Evolutionary conservation across 2,329 filamentous ascomycete genomes (phyloP).

Genomic region (Pyricularia pennisetigena): DNA sequence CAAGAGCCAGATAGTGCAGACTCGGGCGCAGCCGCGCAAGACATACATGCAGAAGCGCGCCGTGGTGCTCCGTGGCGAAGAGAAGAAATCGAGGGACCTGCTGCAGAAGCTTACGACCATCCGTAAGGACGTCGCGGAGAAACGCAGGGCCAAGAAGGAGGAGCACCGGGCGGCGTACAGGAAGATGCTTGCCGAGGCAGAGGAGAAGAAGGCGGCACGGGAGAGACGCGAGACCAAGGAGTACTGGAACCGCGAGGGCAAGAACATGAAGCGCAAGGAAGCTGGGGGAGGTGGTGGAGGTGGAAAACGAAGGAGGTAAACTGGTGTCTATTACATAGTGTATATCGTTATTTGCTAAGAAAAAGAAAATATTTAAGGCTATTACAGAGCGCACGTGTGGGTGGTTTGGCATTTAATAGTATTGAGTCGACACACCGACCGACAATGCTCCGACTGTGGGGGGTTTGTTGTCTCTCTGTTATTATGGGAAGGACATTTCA

Average conservation of each 20-base stretch:
- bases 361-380: neutral
- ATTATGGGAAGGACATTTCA: too few relatives aligned
- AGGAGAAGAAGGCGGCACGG: conserved; percentile 75
- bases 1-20: conserved; percentile 80
- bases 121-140: conserved; percentile 81
- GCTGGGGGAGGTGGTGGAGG: conserved; percentile 24
- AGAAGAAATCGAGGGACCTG: conserved; percentile 78
- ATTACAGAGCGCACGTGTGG: neutral
- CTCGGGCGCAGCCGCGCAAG: conserved; percentile 66
- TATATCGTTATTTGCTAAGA: neutral
- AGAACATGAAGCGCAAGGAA: conserved; percentile 39
- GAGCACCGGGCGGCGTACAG: conserved; percentile 72
- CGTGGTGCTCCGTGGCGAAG: conserved; percentile 75
- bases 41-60: conserved; percentile 96
- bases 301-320: conserved; percentile 26
- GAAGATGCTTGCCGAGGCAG: conserved; percentile 70
- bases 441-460: too few relatives aligned
- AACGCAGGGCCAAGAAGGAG: conserved; percentile 77
- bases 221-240: conserved; percentile 90
- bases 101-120: conserved; percentile 91
- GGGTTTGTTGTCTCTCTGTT: too few relatives aligned
- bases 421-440: too few relatives aligned
- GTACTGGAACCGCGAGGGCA: conserved; percentile 86
- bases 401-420: too few relatives aligned
- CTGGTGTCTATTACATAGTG: neutral